phyloP scores from a whole-genome alignment of 108 stramenopile species.

The Nitzschia sp. region DNA sequence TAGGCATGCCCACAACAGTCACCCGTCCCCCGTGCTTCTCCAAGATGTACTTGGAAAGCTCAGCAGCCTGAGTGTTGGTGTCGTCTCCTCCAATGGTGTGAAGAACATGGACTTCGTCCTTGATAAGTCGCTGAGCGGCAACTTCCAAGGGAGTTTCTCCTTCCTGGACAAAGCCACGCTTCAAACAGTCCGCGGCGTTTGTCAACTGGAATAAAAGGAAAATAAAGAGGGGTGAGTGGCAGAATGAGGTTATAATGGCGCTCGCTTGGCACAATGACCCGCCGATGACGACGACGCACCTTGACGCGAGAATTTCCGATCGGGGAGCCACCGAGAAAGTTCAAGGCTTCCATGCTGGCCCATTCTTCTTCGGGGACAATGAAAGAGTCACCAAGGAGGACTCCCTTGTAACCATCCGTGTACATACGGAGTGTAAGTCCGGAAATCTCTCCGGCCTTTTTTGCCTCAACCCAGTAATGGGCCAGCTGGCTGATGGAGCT shows the following conservation, averaged over 20 bases:
- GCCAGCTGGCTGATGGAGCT: conserved; percentile 76
- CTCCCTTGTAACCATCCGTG: conserved; percentile 86
- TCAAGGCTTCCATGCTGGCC: conserved; percentile 57
- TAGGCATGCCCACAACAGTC: conserved; percentile 90
- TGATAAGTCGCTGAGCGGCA: conserved; percentile 79
- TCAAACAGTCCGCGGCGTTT: conserved; percentile 84
- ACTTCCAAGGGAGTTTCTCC: conserved; percentile 85
- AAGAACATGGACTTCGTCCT: conserved; percentile 78
- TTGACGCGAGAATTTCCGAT: conserved; percentile 94
- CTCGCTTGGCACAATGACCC: neutral
- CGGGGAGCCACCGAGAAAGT: conserved; percentile 83
- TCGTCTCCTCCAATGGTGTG: conserved; percentile 95
- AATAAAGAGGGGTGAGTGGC: conserved; percentile 2
- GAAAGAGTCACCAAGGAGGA: conserved; percentile 80
- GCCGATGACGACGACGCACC: conserved; percentile 45
- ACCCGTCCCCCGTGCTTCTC: conserved; percentile 83
- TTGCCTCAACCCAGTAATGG: conserved; percentile 74
- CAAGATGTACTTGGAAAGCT: conserved; percentile 82
- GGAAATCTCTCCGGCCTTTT: conserved; percentile 68
- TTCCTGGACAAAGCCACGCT: conserved; percentile 76
- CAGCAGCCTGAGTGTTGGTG: conserved; percentile 92
- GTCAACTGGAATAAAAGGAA: conserved; percentile 62
- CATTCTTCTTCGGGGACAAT: conserved; percentile 66
- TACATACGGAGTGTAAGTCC: conserved; percentile 85
- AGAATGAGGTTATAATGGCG: neutral